Percentiles rank a stretch among this genome's conserved stretches.
These are phyloP conservation scores for Glonium stellatum DNA, from an alignment of 495 filamentous ascomycete species.

Conservation along the genomic window DNA sequence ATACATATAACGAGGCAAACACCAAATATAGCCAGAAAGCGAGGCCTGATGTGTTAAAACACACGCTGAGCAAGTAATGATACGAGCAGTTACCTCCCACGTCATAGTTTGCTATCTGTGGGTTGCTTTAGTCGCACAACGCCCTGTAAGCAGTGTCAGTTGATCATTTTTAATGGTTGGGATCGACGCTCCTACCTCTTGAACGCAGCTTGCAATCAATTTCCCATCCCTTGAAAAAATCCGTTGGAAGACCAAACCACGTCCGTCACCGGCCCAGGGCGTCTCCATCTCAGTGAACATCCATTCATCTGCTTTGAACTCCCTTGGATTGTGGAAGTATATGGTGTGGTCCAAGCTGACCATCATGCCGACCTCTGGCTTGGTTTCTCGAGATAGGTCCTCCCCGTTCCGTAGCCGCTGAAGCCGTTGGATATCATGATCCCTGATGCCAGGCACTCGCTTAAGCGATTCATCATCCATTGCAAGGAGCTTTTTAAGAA, in stretches of 20 bases:
- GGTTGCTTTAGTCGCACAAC: conserved; percentile 17
- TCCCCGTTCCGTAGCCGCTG: conserved; percentile 15
- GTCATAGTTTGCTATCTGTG: conserved; percentile 19
- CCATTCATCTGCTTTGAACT: conserved; percentile 86
- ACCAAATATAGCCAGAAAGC: too few relatives aligned
- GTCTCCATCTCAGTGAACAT: conserved; percentile 86
- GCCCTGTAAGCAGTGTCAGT: conserved; percentile 9
- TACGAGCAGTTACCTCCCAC: neutral
- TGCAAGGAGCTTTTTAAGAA: conserved; percentile 26
- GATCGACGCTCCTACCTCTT: conserved; percentile 40
- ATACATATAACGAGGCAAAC: too few relatives aligned
- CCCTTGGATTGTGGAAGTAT: conserved; percentile 81
- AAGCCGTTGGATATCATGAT: conserved; percentile 18
- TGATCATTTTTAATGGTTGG: neutral
- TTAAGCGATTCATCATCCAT: conserved; percentile 27
- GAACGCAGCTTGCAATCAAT: conserved; percentile 77
- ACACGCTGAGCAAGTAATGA: neutral
- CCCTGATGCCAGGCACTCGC: conserved; percentile 19
- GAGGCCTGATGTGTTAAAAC: neutral
- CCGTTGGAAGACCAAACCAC: conserved; percentile 78
- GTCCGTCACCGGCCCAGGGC: conserved; percentile 88
- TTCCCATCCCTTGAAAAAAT: conserved; percentile 79
- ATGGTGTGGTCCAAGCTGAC: conserved; percentile 90
- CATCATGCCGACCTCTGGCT: conserved; percentile 80
- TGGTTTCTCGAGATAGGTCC: conserved; percentile 7